Base-by-base conservation (phyloP, 2,329 filamentous ascomycete genomes). In the Cordyceps pruinosa region DNA sequence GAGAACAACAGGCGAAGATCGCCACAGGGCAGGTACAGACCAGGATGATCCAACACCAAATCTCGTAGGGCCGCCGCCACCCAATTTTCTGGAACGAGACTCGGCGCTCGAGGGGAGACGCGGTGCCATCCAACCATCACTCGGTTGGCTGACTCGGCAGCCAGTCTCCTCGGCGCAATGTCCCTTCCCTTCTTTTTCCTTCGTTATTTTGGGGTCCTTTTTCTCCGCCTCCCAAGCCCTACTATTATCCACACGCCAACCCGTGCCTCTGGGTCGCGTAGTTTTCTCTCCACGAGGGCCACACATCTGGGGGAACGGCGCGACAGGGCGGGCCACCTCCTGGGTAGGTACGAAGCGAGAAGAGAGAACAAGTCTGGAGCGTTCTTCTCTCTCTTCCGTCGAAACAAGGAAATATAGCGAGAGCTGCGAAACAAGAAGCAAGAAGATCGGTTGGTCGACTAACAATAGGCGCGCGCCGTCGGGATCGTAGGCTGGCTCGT, bases 291-390 rank as follows among this genome's bases (percentile, higher is more conserved):
- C 44, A 47, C 44, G 7, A 47, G 17, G 26, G 44, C 23, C 21
- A 19, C 39, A 42, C n/a, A n/a, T n/a, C n/a, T n/a, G n/a, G n/a
- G n/a, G n/a, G n/a, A n/a, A n/a, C n/a, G n/a, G n/a, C n/a, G n/a
- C n/a, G n/a, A n/a, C n/a, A 41, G n/a, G n/a, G n/a, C n/a, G n/a
- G n/a, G n/a, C n/a, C n/a, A n/a, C n/a, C n/a, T n/a, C n/a, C 15
- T 13, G 15, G 35, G 37, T 41, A 21, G 6, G 41, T 26, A 17
- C 17, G 10, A 39, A 19, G 51, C 28, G 51, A 45, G 39, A 54
- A 55, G 52, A 55, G 52, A 55, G 30, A 55, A 55, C 52, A 55
- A 39, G 28, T 32, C 52, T 34, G 8, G 17, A 12, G 4, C 25
- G 2, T 45, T 21, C 26, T 10, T 19, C 9, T 12, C 28, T 47